Evolutionary conservation across 2,329 filamentous ascomycete species (phyloP).

Genomic region (Phialemonium atrogriseum): DNA sequence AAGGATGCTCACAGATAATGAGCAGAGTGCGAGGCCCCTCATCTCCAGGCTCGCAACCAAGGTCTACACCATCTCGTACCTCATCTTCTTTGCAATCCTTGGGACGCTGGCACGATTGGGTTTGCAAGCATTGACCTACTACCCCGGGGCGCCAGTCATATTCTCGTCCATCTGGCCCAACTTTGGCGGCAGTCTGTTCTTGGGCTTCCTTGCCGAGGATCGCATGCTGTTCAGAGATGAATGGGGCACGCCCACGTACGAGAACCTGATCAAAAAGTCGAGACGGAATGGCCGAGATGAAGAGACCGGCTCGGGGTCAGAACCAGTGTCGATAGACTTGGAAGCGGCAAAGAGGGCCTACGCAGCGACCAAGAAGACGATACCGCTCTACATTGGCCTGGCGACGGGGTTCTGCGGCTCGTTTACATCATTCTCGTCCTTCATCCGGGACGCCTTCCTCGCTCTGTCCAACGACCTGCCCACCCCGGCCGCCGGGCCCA

Average conservation of each 20-base stretch:
- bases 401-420: conserved; percentile 68
- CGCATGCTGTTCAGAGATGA: conserved; percentile 63
- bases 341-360: conserved; percentile 47
- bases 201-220: conserved; percentile 83
- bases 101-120: conserved; percentile 80
- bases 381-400: conserved; percentile 71
- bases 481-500: conserved; percentile 31
- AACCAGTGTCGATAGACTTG: conserved; percentile 22
- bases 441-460: conserved; percentile 73
- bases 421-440: conserved; percentile 78
- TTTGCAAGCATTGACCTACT: conserved; percentile 67
- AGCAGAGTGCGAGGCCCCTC: neutral
- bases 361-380: conserved; percentile 66
- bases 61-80: conserved; percentile 68
- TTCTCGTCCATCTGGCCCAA: conserved; percentile 83
- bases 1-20: conserved; percentile 5
- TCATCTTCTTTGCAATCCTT: conserved; percentile 76
- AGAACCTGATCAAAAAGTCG: conserved; percentile 24
- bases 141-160: conserved; percentile 65
- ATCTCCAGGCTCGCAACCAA: conserved; percentile 46
- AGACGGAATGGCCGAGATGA: conserved; percentile 26
- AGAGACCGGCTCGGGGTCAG: conserved; percentile 19
- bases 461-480: conserved; percentile 68
- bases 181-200: conserved; percentile 68
- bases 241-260: conserved; percentile 42